These are phyloP conservation scores for Colletotrichum incanum DNA, from an alignment of 2,329 filamentous ascomycete genomes.

Conservation along the genomic window DNA sequence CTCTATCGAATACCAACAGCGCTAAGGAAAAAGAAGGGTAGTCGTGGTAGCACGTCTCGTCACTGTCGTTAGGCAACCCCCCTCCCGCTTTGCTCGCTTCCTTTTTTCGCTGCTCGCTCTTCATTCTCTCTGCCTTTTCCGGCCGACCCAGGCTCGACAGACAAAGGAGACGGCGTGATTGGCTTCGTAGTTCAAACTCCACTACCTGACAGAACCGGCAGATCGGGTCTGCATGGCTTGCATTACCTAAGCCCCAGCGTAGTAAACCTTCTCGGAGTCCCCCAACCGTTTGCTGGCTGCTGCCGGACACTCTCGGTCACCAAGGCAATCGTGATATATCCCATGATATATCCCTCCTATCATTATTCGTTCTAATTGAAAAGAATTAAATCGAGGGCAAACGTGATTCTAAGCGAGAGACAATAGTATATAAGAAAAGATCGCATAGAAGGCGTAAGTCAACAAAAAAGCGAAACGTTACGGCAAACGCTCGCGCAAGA, in stretches of 20 bases:
- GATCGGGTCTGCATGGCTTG: background rate
- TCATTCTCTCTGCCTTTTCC: background rate
- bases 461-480: background rate
- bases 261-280: background rate
- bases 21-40: background rate
- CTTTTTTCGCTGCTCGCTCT: background rate
- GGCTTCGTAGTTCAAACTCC: background rate
- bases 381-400: background rate
- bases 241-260: background rate
- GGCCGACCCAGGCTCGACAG: background rate
- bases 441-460: too few relatives aligned
- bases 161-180: background rate
- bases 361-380: background rate
- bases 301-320: background rate
- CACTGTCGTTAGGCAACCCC: background rate
- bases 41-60: background rate
- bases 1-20: background rate
- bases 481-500: conserved; percentile 28
- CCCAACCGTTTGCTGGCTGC: background rate
- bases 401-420: background rate
- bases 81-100: too few relatives aligned
- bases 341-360: background rate
- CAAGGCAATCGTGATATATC: too few relatives aligned
- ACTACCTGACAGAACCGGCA: background rate
- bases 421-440: background rate